These are phyloP conservation scores for Aspergillus indologenus DNA, from an alignment of 495 filamentous ascomycete genomes.

Conservation along the genomic window DNA sequence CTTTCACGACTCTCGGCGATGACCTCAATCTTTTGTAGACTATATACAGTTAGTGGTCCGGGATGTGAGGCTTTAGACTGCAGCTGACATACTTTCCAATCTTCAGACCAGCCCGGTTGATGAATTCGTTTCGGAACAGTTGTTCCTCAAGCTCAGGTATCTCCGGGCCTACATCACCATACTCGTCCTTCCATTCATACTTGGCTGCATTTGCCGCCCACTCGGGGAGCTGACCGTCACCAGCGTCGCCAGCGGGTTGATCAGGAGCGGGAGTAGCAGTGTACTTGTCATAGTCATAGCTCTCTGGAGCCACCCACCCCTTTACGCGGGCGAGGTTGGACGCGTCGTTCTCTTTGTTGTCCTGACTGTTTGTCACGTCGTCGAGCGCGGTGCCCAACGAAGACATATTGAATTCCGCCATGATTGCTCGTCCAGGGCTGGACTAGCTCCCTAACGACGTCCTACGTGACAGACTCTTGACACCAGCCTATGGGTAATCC, in stretches of 20 bases:
- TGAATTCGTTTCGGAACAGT: conserved; percentile 61
- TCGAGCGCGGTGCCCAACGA: conserved; percentile 29
- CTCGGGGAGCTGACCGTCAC: conserved; percentile 16
- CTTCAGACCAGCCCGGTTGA: conserved; percentile 41
- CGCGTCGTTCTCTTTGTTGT: conserved; percentile 31
- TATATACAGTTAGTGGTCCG: conserved; percentile 10
- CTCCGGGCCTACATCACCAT: conserved; percentile 76
- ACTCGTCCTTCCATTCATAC: conserved; percentile 85
- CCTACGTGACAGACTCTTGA: too few relatives aligned
- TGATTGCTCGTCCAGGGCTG: conserved; percentile 4
- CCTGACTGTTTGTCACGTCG: conserved; percentile 34
- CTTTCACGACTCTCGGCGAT: conserved; percentile 30
- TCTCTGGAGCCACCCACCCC: conserved; percentile 52
- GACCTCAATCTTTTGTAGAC: conserved; percentile 33
- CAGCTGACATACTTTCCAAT: conserved; percentile 35
- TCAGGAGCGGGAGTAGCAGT: conserved; percentile 28
- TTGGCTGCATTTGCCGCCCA: conserved; percentile 59
- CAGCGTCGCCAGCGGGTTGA: conserved; percentile 24
- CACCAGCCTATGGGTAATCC: too few relatives aligned
- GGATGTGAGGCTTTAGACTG: not conserved
- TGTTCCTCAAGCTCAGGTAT: conserved; percentile 63
- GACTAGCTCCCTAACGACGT: not conserved
- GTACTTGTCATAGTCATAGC: conserved; percentile 55
- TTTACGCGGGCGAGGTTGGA: conserved; percentile 30
- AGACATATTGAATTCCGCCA: conserved; percentile 23